A percentile compares a stretch with the other conserved stretches of the same genome.
Evolutionary conservation across 768 basidiomycete species (phyloP).

Genomic region (Trametes villosa): DNA sequence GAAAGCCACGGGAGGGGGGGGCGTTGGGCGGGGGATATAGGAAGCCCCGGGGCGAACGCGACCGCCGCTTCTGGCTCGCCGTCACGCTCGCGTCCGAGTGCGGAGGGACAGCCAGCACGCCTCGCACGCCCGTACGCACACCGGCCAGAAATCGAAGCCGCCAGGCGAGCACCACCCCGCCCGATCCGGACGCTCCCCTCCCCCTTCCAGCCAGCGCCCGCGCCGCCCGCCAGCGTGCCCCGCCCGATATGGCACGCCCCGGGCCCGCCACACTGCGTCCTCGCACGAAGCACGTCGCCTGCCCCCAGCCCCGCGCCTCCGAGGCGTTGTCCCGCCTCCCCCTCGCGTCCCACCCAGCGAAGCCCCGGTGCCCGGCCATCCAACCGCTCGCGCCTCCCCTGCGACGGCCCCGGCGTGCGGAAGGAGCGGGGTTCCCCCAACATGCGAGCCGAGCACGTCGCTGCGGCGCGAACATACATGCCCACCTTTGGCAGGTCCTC

Average conservation of each 20-base stretch:
- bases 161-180: constrained; percentile 10
- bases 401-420: constrained; percentile 6
- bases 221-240: not conserved
- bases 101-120: not conserved
- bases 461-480: constrained; percentile 4
- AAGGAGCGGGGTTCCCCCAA: not conserved
- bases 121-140: not conserved
- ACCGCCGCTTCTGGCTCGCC: not conserved
- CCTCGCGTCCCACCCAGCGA: not conserved
- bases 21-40: constrained; percentile 19
- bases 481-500: not conserved
- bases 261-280: constrained; percentile 10
- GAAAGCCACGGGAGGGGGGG: constrained; percentile 8
- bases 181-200: constrained; percentile 7
- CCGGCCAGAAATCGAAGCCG: constrained; percentile 19
- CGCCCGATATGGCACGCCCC: constrained; percentile 11
- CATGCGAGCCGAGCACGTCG: not conserved
- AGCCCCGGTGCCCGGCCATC: not conserved
- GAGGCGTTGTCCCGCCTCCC: constrained; percentile 3
- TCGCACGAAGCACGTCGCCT: not conserved
- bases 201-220: not conserved
- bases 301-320: constrained; percentile 9
- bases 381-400: not conserved
- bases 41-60: not conserved
- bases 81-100: not conserved